Conservation (phyloP, 164 flowering plant genomes). For the Umbellularia californica region DNA sequence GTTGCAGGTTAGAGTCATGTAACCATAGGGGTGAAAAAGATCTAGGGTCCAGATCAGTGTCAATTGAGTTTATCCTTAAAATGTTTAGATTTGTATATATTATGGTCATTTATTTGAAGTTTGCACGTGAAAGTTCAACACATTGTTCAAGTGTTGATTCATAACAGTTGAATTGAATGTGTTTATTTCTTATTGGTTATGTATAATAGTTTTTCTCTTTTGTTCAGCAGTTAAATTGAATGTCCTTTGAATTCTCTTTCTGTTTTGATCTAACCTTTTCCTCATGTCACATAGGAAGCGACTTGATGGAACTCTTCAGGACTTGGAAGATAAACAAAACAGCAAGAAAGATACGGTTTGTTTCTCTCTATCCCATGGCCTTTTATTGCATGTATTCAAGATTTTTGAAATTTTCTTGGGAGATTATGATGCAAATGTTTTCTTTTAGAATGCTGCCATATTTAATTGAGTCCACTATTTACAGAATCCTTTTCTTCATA, state of each 20-base stretch:
- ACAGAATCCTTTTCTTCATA: background rate
- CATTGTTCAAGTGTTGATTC: background rate
- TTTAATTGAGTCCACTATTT: background rate
- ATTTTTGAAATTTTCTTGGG: background rate
- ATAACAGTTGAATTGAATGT: background rate
- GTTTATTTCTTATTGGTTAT: no score
- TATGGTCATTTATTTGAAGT: background rate
- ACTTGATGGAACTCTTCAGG: slow-evolving; percentile 81
- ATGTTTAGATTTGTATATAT: background rate
- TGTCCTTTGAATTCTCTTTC: background rate
- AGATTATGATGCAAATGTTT: background rate
- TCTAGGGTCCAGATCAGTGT: background rate
- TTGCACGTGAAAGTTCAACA: background rate
- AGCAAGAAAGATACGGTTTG: slow-evolving; percentile 85
- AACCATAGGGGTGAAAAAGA: no score
- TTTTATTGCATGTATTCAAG: background rate
- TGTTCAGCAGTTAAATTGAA: background rate
- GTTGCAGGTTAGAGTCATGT: no score
- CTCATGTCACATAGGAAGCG: slow-evolving; percentile 55
- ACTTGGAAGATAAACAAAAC: slow-evolving; percentile 84
- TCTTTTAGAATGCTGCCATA: background rate
- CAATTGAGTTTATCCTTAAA: background rate
- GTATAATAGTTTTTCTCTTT: no score
- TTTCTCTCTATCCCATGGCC: slow-evolving; percentile 5
- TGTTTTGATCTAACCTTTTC: background rate